Conservation (phyloP, 805 yeast species). For the Suhomyces faveliae region DNA sequence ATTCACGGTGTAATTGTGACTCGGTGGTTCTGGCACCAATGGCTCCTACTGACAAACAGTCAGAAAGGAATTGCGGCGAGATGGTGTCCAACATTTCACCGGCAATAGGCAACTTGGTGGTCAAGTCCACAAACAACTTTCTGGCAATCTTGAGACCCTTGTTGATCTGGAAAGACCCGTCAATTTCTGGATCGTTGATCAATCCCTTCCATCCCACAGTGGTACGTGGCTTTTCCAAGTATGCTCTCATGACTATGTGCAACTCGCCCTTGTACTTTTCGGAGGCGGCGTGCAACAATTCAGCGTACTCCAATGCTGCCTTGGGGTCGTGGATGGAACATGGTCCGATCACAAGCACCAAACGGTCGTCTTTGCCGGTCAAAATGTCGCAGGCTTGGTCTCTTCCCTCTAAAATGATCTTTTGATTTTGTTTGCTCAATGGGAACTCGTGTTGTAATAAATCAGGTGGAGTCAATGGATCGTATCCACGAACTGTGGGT, state of each 20-base stretch:
- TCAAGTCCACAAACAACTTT: slow-evolving; percentile 79
- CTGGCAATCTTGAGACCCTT: slow-evolving; percentile 90
- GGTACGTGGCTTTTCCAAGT: slow-evolving; percentile 96
- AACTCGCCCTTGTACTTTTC: slow-evolving; percentile 71
- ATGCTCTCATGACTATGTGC: slow-evolving; percentile 93
- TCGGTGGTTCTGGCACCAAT: slow-evolving; percentile 99
- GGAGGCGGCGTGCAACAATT: slow-evolving; percentile 55
- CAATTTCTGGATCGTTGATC: slow-evolving; percentile 95
- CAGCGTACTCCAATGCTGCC: slow-evolving; percentile 89
- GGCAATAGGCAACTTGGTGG: slow-evolving; percentile 86
- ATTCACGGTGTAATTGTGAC: slow-evolving; percentile 94
- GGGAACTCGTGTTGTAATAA: slow-evolving; percentile 84
- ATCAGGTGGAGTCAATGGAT: slow-evolving; percentile 95
- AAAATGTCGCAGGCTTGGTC: slow-evolving; percentile 69
- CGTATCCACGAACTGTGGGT: slow-evolving; percentile 68
- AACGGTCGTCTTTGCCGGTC: slow-evolving; percentile 80
- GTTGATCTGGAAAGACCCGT: slow-evolving; percentile 88
- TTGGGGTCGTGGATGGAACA: slow-evolving; percentile 94
- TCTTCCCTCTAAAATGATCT: slow-evolving; percentile 73
- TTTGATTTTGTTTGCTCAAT: slow-evolving; percentile 55
- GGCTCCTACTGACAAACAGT: slow-evolving; percentile 93
- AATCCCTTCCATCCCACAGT: slow-evolving; percentile 99
- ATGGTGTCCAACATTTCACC: slow-evolving; percentile 98
- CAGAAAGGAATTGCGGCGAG: slow-evolving; percentile 92
- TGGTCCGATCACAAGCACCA: slow-evolving; percentile 91